Evolutionary conservation across 108 stramenopile genomes (phyloP), one percentile per base, ranked within the genome.

Genomic region (Nannochloropsis oceanica): DNA sequence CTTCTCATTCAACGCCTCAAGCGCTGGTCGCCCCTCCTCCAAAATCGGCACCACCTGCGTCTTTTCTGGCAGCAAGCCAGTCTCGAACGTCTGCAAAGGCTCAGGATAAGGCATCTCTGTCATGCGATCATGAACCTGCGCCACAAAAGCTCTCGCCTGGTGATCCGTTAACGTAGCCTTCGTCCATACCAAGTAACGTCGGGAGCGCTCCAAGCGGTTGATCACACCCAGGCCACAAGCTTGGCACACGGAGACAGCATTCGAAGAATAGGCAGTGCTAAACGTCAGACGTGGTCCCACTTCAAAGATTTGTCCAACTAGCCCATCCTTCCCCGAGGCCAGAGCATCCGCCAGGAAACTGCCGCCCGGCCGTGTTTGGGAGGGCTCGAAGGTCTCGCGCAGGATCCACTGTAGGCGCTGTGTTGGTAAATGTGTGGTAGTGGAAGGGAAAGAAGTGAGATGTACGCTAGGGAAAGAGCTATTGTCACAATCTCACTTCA

Each of bases 251-350:
- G 93, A 92, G 26, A 91, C 90, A 25, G 97, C 97, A 86, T 98
- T 99, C 83, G 97, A 97, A 34, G 95, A 96, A 84, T 95, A 97
- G 11, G 99, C 96, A 42, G 97, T 95, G 12, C 95, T 93, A 87
- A 98, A 99, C 12, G 97, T 93, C 93, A 97, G 93, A 12, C 99
- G 97, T 25, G 99, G 99, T 13, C 98, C 98, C 87, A 97, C 97
- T 90, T 99, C 98, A 13, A 95, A 82, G 27, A 95, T 87, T 79
- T 92, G 84, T n/a, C 24, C 26, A 7, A 79, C 83, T n/a, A 43
- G 18, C 26, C 27, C 44, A 22, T 81, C 85, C 85, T 24, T 27
- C 26, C 82, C 82, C 82, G 22, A 13, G 14, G 22, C 27, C 20
- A 81, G 11, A 34, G 14, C n/a, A 12, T 42, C 20, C 86, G 91